Percentiles rank a stretch among this genome's conserved stretches.
Conservation (phyloP, 257 asterid species). For the Plantago major region DNA sequence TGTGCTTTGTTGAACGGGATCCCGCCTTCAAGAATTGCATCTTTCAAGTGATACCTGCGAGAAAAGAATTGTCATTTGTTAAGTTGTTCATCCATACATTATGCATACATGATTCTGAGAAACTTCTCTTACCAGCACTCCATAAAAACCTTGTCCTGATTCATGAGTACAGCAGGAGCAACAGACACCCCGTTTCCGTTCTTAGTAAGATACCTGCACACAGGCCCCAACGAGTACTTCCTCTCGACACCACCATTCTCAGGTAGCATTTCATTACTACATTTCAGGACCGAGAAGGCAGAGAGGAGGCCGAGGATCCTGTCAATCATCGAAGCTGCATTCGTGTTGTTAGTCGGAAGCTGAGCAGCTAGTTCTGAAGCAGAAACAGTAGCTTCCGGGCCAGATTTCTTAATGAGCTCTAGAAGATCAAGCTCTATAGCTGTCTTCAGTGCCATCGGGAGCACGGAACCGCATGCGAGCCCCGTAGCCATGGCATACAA, state of each 20-base stretch:
- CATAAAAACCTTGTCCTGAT: slow-evolving; percentile 50
- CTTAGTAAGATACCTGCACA: slow-evolving; percentile 41
- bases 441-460: slow-evolving; percentile 47
- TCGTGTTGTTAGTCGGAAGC: slow-evolving; percentile 36
- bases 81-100: no score
- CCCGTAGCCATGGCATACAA: no score
- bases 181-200: slow-evolving; percentile 50
- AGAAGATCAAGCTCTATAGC: slow-evolving; percentile 57
- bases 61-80: not conserved
- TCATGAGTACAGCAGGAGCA: slow-evolving; percentile 35
- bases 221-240: slow-evolving; percentile 42
- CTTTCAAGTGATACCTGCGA: slow-evolving; percentile 54
- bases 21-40: slow-evolving; percentile 65
- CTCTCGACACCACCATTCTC: slow-evolving; percentile 29
- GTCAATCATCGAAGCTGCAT: slow-evolving; percentile 44
- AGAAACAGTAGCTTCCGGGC: slow-evolving; percentile 37
- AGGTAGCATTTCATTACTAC: slow-evolving; percentile 23
- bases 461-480: slow-evolving; percentile 21
- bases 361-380: slow-evolving; percentile 43
- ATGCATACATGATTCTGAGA: no score
- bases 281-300: slow-evolving; percentile 30
- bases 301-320: slow-evolving; percentile 56
- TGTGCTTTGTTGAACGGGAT: slow-evolving; percentile 51
- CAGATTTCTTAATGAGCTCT: slow-evolving; percentile 40
- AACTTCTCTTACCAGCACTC: slow-evolving; percentile 40